Conservation (phyloP, 73 alveolate species). For the Paramecium caudatum region DNA sequence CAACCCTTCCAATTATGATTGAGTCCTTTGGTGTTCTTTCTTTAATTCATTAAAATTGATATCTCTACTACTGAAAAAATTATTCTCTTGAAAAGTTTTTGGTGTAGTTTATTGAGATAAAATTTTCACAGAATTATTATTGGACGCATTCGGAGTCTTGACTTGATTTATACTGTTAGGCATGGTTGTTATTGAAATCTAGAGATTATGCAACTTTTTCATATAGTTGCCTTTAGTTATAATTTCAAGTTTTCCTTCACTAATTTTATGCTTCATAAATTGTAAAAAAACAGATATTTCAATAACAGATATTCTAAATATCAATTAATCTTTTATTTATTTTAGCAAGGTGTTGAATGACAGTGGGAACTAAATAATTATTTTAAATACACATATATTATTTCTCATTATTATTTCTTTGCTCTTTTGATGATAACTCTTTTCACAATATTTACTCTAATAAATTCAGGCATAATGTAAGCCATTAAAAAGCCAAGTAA, state of each 20-base stretch:
- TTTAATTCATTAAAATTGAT: slow-evolving; percentile 12
- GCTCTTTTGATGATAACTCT: background rate
- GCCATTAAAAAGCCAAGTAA: background rate
- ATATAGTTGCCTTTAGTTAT: too few species aligned
- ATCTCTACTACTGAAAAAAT: slow-evolving; percentile 39
- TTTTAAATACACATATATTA: too few species aligned
- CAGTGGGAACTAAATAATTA: too few species aligned
- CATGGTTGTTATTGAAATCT: slow-evolving; percentile 8
- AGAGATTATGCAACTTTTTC: slow-evolving; percentile 21
- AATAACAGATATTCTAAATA: too few species aligned
- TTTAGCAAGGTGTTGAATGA: too few species aligned
- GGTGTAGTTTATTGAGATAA: slow-evolving; percentile 35
- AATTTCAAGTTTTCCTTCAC: too few species aligned
- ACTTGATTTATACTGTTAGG: slow-evolving; percentile 7
- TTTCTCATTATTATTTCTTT: slow-evolving; percentile 1
- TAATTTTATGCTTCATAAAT: too few species aligned
- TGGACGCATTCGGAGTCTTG: slow-evolving; percentile 32
- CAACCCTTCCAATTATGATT: slow-evolving; percentile 29
- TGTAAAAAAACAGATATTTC: too few species aligned
- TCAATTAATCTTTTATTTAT: too few species aligned
- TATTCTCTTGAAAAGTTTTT: slow-evolving; percentile 24
- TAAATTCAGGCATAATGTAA: background rate
- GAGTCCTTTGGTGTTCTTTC: background rate
- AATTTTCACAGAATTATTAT: slow-evolving; percentile 15
- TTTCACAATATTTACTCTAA: background rate